Evolutionary conservation across 768 basidiomycete genomes (phyloP).

Genomic region (Mrakia gelida): DNA sequence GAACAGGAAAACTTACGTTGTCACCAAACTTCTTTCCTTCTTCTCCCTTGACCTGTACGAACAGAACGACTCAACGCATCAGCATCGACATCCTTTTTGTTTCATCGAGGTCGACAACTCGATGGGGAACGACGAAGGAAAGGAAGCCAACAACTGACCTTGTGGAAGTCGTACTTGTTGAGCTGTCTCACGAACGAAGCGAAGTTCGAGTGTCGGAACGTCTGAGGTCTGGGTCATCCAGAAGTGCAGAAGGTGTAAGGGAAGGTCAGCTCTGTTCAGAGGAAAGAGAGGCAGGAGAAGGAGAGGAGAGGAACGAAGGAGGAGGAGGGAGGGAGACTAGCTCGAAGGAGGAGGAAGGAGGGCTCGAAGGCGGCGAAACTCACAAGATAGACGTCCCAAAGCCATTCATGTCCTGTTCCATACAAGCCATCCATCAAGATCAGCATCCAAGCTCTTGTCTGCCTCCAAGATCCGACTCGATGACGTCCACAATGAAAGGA

Average conservation of each 20-base stretch:
- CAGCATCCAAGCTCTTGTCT: background rate
- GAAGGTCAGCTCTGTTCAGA: conserved; percentile 84
- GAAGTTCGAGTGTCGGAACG: conserved; percentile 95
- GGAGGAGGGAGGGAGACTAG: background rate
- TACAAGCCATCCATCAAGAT: background rate
- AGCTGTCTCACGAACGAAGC: conserved; percentile 86
- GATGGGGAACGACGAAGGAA: conserved; percentile 42
- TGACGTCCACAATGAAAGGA: background rate
- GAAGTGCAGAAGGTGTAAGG: background rate
- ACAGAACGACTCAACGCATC: background rate
- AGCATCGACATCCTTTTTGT: background rate
- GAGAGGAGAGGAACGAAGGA: background rate
- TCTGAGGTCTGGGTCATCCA: conserved; percentile 52
- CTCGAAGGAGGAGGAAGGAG: background rate
- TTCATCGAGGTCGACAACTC: background rate
- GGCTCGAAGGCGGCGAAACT: background rate
- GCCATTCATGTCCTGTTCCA: conserved; percentile 77
- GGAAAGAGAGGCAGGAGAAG: background rate
- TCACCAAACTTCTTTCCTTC: conserved; percentile 71
- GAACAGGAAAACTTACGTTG: conserved; percentile 46
- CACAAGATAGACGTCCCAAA: conserved; percentile 77
- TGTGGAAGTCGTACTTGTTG: conserved; percentile 96
- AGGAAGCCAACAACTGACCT: conserved; percentile 49
- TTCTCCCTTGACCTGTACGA: conserved; percentile 63
- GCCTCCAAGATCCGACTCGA: background rate